Conservation (phyloP, 805 yeast genomes). For the Wickerhamomyces silvicola region DNA sequence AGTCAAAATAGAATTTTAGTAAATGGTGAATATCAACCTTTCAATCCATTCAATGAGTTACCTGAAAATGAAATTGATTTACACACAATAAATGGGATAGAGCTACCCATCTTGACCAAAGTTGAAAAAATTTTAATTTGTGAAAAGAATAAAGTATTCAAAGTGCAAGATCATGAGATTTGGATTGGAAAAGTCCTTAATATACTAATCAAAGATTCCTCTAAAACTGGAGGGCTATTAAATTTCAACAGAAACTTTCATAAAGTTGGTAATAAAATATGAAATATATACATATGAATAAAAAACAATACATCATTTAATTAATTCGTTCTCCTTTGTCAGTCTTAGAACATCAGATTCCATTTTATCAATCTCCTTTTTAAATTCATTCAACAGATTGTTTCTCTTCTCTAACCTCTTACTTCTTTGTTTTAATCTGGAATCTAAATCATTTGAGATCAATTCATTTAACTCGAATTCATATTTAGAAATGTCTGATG, state of each 20-base stretch:
- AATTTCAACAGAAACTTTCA: constrained; percentile 62
- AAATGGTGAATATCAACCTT: constrained; percentile 18
- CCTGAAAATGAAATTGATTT: constrained; percentile 18
- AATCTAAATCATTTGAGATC: constrained; percentile 8
- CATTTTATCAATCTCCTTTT: constrained; percentile 18
- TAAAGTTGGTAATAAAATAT: constrained; percentile 30
- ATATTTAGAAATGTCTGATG: constrained; percentile 11
- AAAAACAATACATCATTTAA: constrained; percentile 4
- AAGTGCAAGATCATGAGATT: constrained; percentile 80
- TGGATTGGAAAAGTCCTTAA: constrained; percentile 80
- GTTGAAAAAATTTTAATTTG: constrained; percentile 62
- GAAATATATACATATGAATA: background rate
- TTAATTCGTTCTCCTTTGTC: constrained; percentile 13
- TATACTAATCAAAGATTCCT: constrained; percentile 32
- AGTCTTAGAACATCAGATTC: constrained; percentile 13
- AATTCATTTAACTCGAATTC: constrained; percentile 12
- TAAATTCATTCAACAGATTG: constrained; percentile 18
- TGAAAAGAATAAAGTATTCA: constrained; percentile 42
- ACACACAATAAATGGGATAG: constrained; percentile 4
- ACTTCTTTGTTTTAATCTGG: constrained; percentile 13
- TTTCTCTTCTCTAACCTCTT: constrained; percentile 18
- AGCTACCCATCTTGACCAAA: constrained; percentile 46
- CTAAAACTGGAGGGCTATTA: constrained; percentile 54
- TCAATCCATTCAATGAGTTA: constrained; percentile 43
- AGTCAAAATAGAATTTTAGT: constrained; percentile 44